phyloP scores from a whole-genome alignment of 352 stramenopile genomes.

The Phytophthora nicotianae region DNA sequence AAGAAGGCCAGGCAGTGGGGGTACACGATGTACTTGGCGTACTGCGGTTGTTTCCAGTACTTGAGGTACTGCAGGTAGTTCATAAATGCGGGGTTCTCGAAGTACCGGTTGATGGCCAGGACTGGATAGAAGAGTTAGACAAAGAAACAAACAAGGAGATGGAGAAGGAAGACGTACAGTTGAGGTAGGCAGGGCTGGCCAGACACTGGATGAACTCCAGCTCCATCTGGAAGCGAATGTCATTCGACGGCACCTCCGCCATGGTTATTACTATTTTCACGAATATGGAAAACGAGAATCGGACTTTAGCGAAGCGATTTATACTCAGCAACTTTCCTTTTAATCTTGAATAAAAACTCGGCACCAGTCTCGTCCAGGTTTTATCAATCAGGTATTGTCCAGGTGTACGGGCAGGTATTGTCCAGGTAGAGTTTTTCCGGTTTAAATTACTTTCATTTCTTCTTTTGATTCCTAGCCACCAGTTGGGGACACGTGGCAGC shows the following conservation, averaged over 20 bases:
- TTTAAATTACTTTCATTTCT: too few relatives aligned
- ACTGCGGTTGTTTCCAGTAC: slow-evolving; percentile 93
- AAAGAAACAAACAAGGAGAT: not conserved
- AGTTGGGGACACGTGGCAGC: too few relatives aligned
- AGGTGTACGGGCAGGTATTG: too few relatives aligned
- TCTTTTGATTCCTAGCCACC: too few relatives aligned
- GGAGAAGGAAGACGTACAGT: slow-evolving; percentile 55
- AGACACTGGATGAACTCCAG: slow-evolving; percentile 94
- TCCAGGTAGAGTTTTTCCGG: too few relatives aligned
- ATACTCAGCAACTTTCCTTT: too few relatives aligned
- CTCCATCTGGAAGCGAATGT: slow-evolving; percentile 93
- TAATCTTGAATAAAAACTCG: too few relatives aligned
- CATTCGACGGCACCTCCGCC: slow-evolving; percentile 84
- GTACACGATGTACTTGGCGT: slow-evolving; percentile 91
- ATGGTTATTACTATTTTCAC: slow-evolving; percentile 10
- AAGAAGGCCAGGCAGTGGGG: slow-evolving; percentile 89
- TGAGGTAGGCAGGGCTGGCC: slow-evolving; percentile 88
- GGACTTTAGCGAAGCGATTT: slow-evolving; percentile 7
- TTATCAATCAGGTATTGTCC: not conserved
- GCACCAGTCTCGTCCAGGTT: not conserved
- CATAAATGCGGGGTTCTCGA: slow-evolving; percentile 90
- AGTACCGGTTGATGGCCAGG: slow-evolving; percentile 91
- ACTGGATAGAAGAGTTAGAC: slow-evolving; percentile 40
- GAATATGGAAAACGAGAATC: not conserved
- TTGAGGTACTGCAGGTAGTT: slow-evolving; percentile 93